These are phyloP conservation scores for Fraxinus nigra DNA, from an alignment of 305 asterid species.

Conservation along the genomic window DNA sequence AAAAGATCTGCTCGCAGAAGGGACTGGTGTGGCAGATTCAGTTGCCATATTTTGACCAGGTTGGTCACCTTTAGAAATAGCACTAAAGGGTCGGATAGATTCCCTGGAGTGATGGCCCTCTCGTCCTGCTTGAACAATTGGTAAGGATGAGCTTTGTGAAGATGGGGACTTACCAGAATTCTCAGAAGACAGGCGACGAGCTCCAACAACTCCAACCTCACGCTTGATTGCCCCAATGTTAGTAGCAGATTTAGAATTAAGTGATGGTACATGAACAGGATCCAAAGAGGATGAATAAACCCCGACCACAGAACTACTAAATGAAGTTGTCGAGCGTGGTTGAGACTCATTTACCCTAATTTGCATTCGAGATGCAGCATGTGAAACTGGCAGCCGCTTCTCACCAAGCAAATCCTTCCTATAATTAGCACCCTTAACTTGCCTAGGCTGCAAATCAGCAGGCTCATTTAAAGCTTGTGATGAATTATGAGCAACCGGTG, in stretches of 20 bases:
- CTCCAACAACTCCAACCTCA: conserved; percentile 95
- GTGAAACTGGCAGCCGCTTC: conserved; percentile 35
- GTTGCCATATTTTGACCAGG: conserved; percentile 44
- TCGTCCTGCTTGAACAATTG: conserved; percentile 44
- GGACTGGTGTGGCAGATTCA: conserved; percentile 42
- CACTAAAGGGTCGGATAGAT: conserved; percentile 41
- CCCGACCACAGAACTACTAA: conserved; percentile 61
- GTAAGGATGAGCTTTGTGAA: conserved; percentile 45
- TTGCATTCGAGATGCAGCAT: conserved; percentile 39
- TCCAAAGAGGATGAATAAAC: conserved; percentile 83
- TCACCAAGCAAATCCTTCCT: conserved; percentile 48
- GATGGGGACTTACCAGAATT: conserved; percentile 53
- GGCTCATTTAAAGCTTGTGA: conserved; percentile 41
- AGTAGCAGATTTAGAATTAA: conserved; percentile 72
- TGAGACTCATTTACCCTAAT: conserved; percentile 43
- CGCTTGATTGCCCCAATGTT: conserved; percentile 89
- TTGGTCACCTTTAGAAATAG: conserved; percentile 46
- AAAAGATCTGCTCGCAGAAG: conserved; percentile 47
- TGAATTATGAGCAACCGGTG: conserved; percentile 38
- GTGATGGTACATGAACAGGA: conserved; percentile 96
- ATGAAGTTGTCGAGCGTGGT: conserved; percentile 43
- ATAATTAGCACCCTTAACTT: conserved; percentile 42
- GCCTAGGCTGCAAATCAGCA: conserved; percentile 45
- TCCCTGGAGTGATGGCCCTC: conserved; percentile 50
- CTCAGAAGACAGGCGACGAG: conserved; percentile 73